Conservation (phyloP, 306 rosid species). For the barrel medic (Medicago truncatula) region MtrunA17r5.0-ANR NC_053042.1:56040001-56040500, state of each 20-base stretch:
- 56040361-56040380: not conserved
- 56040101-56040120: not conserved
- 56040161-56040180: not conserved
- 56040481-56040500: conserved; percentile 70
- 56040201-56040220: not conserved
- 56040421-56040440: conserved; percentile 70
- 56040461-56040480: conserved; percentile 72
- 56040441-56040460: conserved; percentile 80
- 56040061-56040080: too few relatives aligned
- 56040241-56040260: not conserved
- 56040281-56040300: not conserved
- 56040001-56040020: too few relatives aligned
- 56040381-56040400: conserved; percentile 39
- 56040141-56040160: not conserved
- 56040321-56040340: conserved; percentile 1
- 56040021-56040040: too few relatives aligned
- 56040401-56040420: conserved; percentile 59
- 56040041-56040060: too few relatives aligned
- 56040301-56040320: conserved; percentile 8
- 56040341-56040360: not conserved
- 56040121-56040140: not conserved
- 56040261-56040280: not conserved
- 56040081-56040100: too few relatives aligned
- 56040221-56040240: not conserved
- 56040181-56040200: not conserved